Percentiles rank a stretch among this genome's conserved stretches.
These are phyloP conservation scores for Canavalia gladiata DNA, from an alignment of 306 rosid genomes.

Conservation along the genomic window DNA sequence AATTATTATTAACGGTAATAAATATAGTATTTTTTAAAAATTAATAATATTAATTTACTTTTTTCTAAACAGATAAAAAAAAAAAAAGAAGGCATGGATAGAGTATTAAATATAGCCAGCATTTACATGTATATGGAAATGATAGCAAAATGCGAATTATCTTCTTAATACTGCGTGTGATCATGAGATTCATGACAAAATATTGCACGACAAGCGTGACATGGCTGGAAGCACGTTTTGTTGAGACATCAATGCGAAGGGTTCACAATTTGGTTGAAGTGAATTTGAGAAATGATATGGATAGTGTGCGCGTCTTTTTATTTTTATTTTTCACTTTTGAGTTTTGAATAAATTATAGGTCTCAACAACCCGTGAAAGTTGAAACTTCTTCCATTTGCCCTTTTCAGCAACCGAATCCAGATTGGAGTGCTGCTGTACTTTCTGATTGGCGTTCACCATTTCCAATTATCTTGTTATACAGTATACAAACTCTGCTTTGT, in stretches of 20 bases:
- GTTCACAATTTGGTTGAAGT: not conserved
- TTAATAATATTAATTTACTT: too few relatives aligned
- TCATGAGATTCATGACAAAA: constrained; percentile 35
- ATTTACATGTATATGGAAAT: constrained; percentile 1
- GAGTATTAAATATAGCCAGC: not conserved
- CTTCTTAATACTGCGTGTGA: not conserved
- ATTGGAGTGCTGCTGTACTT: constrained; percentile 13
- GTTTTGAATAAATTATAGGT: not conserved
- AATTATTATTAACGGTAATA: too few relatives aligned
- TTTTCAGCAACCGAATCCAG: constrained; percentile 3
- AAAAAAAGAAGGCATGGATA: too few relatives aligned
- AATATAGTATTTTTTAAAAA: too few relatives aligned
- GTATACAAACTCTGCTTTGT: constrained; percentile 17
- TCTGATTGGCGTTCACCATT: constrained; percentile 1
- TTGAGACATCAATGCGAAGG: constrained; percentile 3
- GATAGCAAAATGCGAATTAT: not conserved
- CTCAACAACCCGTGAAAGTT: not conserved
- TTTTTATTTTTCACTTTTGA: not conserved
- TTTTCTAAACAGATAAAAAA: too few relatives aligned
- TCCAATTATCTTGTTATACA: constrained; percentile 22
- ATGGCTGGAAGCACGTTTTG: constrained; percentile 1
- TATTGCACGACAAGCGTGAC: not conserved
- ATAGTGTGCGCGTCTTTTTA: not conserved
- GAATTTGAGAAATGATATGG: not conserved
- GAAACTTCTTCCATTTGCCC: constrained; percentile 19